A percentile compares a stretch with the other conserved stretches of the same genome.
Evolutionary conservation across 106 monocot species (phyloP).

Genomic region (Posidonia australis): DNA sequence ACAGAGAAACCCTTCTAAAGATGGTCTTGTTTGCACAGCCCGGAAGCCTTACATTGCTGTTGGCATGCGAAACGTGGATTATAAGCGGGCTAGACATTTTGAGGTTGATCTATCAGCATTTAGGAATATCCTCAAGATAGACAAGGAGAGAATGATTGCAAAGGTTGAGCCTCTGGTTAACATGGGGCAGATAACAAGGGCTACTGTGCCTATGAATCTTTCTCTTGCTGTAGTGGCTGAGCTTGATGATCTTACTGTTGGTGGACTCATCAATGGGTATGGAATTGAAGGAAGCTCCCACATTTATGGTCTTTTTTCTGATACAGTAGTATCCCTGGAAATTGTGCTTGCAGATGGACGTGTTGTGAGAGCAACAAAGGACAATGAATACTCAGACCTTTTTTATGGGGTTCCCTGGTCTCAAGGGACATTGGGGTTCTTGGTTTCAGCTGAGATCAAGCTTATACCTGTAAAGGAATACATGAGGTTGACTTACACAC

Average conservation of each 20-base stretch:
- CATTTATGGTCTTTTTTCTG: conserved; percentile 23
- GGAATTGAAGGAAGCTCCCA: conserved; percentile 30
- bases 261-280: conserved; percentile 28
- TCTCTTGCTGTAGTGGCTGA: conserved; percentile 24
- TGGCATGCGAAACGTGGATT: conserved; percentile 29
- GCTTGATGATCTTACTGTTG: conserved; percentile 29
- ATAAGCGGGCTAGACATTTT: conserved; percentile 27
- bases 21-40: conserved; percentile 29
- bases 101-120: conserved; percentile 22
- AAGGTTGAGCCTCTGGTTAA: conserved; percentile 26
- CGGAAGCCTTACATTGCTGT: conserved; percentile 30
- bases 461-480: conserved; percentile 26
- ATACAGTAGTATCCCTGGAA: conserved; percentile 22
- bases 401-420: conserved; percentile 27
- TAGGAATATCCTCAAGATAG: conserved; percentile 20
- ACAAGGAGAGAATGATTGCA: conserved; percentile 21
- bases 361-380: conserved; percentile 24
- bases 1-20: conserved; percentile 9
- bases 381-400: conserved; percentile 24
- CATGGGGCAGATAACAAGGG: conserved; percentile 25
- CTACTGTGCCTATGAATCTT: conserved; percentile 30
- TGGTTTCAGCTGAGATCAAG: conserved; percentile 28
- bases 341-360: conserved; percentile 22
- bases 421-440: conserved; percentile 21
- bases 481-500: conserved; percentile 24